Conservation (phyloP, 768 basidiomycete genomes). For the Rhizopogon vinicolor region DNA sequence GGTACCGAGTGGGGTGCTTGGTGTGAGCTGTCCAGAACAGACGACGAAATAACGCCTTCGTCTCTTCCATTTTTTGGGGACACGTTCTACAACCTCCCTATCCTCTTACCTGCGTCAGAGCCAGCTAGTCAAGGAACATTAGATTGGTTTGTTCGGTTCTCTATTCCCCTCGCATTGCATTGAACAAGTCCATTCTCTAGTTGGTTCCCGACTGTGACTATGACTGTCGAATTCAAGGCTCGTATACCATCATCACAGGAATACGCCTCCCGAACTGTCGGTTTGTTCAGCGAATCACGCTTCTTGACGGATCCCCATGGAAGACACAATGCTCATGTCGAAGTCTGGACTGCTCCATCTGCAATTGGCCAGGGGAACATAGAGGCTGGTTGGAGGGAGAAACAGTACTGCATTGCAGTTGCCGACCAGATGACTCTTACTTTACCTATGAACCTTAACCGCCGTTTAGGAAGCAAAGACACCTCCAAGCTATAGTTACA, state of each 20-base stretch:
- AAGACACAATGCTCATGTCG: conserved; percentile 54
- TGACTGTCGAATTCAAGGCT: conserved; percentile 60
- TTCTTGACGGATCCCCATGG: conserved; percentile 52
- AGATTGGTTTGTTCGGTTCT: conserved; percentile 9
- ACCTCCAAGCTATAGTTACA: conserved; percentile 15
- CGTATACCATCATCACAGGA: conserved; percentile 43
- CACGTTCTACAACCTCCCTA: conserved; percentile 40
- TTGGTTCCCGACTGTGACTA: conserved; percentile 61
- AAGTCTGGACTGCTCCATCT: conserved; percentile 63
- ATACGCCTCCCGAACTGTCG: conserved; percentile 50
- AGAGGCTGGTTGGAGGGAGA: conserved; percentile 49
- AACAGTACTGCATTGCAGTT: conserved; percentile 59
- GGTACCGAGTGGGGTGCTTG: conserved; percentile 58
- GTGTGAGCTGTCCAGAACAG: conserved; percentile 38
- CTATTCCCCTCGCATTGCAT: not conserved
- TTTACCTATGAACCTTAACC: conserved; percentile 29
- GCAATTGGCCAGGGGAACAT: conserved; percentile 43
- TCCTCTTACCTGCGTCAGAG: conserved; percentile 43
- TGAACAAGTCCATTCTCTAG: conserved; percentile 22
- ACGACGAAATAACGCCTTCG: conserved; percentile 43
- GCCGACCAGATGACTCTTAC: conserved; percentile 58
- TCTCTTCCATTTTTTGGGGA: conserved; percentile 57
- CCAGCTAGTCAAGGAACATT: conserved; percentile 20
- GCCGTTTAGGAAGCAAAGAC: conserved; percentile 12
- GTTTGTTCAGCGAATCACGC: conserved; percentile 46